phyloP scores from a whole-genome alignment of 1,284 basidiomycete species.

The Anthracocystis setariae region DNA sequence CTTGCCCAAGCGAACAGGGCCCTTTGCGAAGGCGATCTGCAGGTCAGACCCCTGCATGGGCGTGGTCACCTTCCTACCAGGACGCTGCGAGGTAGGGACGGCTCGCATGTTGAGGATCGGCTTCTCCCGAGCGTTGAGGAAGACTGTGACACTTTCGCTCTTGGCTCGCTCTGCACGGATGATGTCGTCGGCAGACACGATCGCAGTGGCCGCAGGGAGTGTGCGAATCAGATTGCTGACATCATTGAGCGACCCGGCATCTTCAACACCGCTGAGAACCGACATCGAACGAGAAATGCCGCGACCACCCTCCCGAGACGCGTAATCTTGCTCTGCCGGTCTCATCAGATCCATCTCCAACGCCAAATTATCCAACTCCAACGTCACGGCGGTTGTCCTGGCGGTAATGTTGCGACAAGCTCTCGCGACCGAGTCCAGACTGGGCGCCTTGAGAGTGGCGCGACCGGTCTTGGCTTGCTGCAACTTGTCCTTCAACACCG shows the following conservation, averaged over 20 bases:
- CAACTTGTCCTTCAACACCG: conserved; percentile 77
- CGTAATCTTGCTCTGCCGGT: conserved; percentile 5
- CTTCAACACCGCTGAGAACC: conserved; percentile 25
- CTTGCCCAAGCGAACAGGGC: conserved; percentile 48
- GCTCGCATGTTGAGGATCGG: conserved; percentile 44
- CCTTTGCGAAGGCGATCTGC: conserved; percentile 59
- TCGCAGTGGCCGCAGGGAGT: conserved; percentile 27
- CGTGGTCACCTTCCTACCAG: conserved; percentile 26
- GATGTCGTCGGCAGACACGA: conserved; percentile 28
- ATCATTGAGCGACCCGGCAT: conserved; percentile 17
- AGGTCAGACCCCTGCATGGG: conserved; percentile 46
- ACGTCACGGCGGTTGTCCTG: conserved; percentile 73
- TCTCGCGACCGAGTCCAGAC: conserved; percentile 82
- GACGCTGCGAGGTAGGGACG: conserved; percentile 17
- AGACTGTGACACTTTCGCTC: conserved; percentile 33
- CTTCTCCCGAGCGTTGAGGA: conserved; percentile 39
- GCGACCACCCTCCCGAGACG: conserved; percentile 10
- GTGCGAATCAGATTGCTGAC: conserved; percentile 23
- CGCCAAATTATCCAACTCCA: conserved; percentile 74
- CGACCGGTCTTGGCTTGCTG: conserved; percentile 75
- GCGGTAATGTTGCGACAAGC: conserved; percentile 83
- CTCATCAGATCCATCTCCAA: conserved; percentile 71
- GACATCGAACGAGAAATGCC: conserved; percentile 29
- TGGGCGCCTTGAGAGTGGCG: conserved; percentile 76
- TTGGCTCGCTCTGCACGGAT: conserved; percentile 26